Evolutionary conservation across 2,329 filamentous ascomycete species (phyloP), one percentile per base, ranked within the genome.

Genomic region (Pseudocercospora fuligena): DNA sequence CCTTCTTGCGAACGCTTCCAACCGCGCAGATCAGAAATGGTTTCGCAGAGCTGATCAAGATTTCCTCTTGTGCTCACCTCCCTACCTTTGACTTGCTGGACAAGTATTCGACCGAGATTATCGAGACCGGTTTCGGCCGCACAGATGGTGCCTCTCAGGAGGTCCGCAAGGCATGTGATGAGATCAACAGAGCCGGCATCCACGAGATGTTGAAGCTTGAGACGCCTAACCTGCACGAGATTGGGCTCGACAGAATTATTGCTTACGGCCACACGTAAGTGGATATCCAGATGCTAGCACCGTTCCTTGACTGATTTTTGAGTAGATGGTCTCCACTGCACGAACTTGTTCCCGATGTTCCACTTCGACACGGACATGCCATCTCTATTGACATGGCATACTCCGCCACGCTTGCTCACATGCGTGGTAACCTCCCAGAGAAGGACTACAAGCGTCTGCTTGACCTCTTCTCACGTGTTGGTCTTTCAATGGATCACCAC

Each of bases 361-460:
- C 89, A 0, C 84, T 92, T 51, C 87, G 89, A 49, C 90, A 92
- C 75, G 90, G 90, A 3, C 90, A 92, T 74, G 90, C 90, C 70
- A 92, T 92, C 71, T 90, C 88, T 2, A 90, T 92, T 68, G 90
- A 92, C 76, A 92, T 92, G 90, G 90, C 89, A 0, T 92, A 89
- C 79, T 90, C 89, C 0, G 89, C 89, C 0, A 92, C 90, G 0
- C 82, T 92, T 3, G 88, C 89, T 19, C 85, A 89, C 74, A 78
- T 82, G 66, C 85, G 88, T n/a, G 87, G 88, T 3, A 80, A 90
- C 0, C 82, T 92, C 9, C 84, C 82, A 23, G 80, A 87, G 53
- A 82, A 81, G 0, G 89, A 92, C 70, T 88, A 91, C 75, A 82
- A 79, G 27, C 84, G 89, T 19, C 78, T 92, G 0, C 80, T 92